Evolutionary conservation across 106 monocot genomes (phyloP).

Genomic region (Triglochin maritima): DNA sequence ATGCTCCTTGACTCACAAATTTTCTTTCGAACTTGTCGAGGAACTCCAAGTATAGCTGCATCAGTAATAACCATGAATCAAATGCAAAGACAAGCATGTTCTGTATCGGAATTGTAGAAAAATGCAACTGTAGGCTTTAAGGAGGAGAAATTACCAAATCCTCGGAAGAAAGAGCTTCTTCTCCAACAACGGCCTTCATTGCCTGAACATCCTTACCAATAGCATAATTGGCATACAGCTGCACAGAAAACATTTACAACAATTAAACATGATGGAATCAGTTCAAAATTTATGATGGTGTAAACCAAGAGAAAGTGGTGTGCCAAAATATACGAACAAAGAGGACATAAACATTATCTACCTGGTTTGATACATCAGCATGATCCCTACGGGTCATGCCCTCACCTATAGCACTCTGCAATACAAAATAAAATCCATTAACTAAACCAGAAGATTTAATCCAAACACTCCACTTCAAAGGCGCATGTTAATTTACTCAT

Average conservation of each 20-base stretch:
- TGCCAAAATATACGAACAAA: too few species aligned
- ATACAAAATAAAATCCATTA: background rate
- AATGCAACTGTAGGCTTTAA: too few species aligned
- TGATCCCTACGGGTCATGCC: slow-evolving; percentile 99
- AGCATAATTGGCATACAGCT: slow-evolving; percentile 98
- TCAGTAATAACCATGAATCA: background rate
- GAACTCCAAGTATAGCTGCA: slow-evolving; percentile 94
- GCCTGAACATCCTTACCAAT: slow-evolving; percentile 99
- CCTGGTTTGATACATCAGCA: slow-evolving; percentile 97
- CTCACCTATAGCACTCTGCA: slow-evolving; percentile 98
- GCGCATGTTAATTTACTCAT: background rate
- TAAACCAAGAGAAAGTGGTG: too few species aligned
- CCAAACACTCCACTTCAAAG: too few species aligned
- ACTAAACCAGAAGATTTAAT: background rate
- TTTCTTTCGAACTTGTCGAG: slow-evolving; percentile 94
- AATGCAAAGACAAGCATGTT: too few species aligned
- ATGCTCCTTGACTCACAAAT: slow-evolving; percentile 87
- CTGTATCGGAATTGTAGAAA: too few species aligned
- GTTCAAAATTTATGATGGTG: too few species aligned
- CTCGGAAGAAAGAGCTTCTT: slow-evolving; percentile 95
- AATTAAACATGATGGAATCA: too few species aligned
- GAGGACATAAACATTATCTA: background rate
- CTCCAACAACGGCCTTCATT: slow-evolving; percentile 99
- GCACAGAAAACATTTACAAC: background rate
- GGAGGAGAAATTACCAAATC: slow-evolving; percentile 44